These are phyloP conservation scores for Coniella vitis DNA, from an alignment of 2,329 filamentous ascomycete species.

Conservation along the genomic window DNA sequence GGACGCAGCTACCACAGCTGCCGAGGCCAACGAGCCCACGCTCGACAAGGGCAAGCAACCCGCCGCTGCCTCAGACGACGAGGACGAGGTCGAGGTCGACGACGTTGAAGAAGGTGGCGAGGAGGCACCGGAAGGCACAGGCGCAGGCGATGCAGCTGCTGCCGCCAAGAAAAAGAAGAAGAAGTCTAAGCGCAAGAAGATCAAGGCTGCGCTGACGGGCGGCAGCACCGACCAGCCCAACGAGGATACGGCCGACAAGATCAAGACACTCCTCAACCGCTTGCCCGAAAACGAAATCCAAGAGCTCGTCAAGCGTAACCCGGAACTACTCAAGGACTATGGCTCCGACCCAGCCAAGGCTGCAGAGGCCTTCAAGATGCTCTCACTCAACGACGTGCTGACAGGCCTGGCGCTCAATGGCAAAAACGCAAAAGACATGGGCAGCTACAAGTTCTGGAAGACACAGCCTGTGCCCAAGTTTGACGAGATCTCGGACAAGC, in stretches of 20 bases:
- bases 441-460: conserved; percentile 96
- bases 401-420: conserved; percentile 68
- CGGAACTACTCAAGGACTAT: conserved; percentile 58
- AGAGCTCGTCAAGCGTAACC: conserved; percentile 65
- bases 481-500: conserved; percentile 47
- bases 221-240: conserved; percentile 22
- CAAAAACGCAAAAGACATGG: conserved; percentile 95
- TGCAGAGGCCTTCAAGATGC: conserved; percentile 50
- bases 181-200: conserved; percentile 58
- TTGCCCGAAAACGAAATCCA: conserved; percentile 52
- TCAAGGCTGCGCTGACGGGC: conserved; percentile 36
- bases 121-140: conserved; percentile 29
- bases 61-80: conserved; percentile 40
- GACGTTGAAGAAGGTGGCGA: conserved; percentile 30
- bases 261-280: conserved; percentile 45
- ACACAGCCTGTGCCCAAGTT: conserved; percentile 93
- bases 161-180: conserved; percentile 55
- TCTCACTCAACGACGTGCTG: conserved; percentile 66
- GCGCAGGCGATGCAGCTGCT: conserved; percentile 27
- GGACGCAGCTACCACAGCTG: conserved; percentile 45
- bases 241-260: conserved; percentile 30
- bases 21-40: conserved; percentile 28
- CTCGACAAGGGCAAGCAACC: conserved; percentile 38
- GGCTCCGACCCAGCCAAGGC: conserved; percentile 32
- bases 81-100: conserved; percentile 35